phyloP scores from a whole-genome alignment of 768 basidiomycete species.

The Chalciporus pseudorubinellus region DNA sequence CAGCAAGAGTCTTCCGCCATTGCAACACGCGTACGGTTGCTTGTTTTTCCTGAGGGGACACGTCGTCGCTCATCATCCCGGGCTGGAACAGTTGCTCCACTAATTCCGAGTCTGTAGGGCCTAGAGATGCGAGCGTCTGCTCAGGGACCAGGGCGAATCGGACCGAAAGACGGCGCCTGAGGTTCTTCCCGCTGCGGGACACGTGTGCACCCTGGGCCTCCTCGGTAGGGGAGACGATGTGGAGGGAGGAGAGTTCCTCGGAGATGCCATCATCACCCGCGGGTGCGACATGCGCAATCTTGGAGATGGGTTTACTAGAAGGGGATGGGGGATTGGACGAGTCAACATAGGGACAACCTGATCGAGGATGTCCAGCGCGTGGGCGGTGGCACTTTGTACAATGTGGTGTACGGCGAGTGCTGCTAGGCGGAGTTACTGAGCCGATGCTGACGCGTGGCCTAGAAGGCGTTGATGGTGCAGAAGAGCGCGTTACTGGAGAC shows the following conservation, averaged over 20 bases:
- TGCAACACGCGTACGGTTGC: conserved; percentile 25
- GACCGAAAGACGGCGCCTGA: conserved; percentile 29
- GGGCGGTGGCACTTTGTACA: conserved; percentile 58
- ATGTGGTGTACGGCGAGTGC: conserved; percentile 50
- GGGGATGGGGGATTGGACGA: conserved; percentile 22
- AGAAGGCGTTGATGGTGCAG: conserved; percentile 30
- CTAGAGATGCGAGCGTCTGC: conserved; percentile 51
- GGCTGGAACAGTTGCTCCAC: conserved; percentile 46
- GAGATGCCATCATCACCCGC: conserved; percentile 31
- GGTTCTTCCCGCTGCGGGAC: background rate
- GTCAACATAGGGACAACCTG: conserved; percentile 52
- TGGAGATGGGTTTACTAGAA: conserved; percentile 7
- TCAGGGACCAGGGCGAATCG: conserved; percentile 31
- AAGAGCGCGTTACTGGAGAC: conserved; percentile 30
- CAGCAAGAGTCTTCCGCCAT: conserved; percentile 35
- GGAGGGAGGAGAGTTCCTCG: conserved; percentile 47
- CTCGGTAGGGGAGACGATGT: conserved; percentile 32
- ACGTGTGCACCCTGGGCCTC: conserved; percentile 12
- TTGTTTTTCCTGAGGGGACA: conserved; percentile 28
- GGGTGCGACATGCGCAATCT: background rate
- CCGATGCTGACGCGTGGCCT: conserved; percentile 14
- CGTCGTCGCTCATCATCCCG: conserved; percentile 34
- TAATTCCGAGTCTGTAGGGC: conserved; percentile 44
- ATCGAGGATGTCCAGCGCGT: conserved; percentile 58
- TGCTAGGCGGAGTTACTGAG: conserved; percentile 30